Percentiles rank a stretch among this genome's conserved stretches.
These are phyloP conservation scores for Cercospora janseana DNA, from an alignment of 2,329 filamentous ascomycete genomes.

Conservation along the genomic window DNA sequence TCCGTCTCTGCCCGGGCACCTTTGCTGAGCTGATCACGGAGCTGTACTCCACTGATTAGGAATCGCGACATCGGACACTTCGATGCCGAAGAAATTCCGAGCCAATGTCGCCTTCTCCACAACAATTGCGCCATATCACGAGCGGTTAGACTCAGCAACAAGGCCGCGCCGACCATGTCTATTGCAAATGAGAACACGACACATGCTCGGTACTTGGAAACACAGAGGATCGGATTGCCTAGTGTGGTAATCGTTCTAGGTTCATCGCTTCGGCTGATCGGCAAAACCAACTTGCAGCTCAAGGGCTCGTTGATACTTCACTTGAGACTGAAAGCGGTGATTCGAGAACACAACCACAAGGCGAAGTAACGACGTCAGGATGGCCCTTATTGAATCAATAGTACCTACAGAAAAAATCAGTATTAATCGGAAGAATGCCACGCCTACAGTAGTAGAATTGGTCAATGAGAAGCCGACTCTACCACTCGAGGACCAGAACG, in stretches of 20 bases:
- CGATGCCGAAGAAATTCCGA: slow-evolving; percentile 7
- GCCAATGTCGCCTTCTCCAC: slow-evolving; percentile 9
- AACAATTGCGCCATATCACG: slow-evolving; percentile 12
- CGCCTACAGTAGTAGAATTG: slow-evolving; percentile 16
- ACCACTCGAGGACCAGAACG: slow-evolving; percentile 7
- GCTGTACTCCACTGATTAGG: too few relatives aligned
- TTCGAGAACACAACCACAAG: too few relatives aligned
- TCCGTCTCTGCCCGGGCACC: too few relatives aligned
- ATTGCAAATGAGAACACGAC: slow-evolving; percentile 1
- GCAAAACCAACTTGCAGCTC: too few relatives aligned
- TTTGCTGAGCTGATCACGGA: too few relatives aligned
- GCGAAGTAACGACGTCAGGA: too few relatives aligned
- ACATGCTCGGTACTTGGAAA: not conserved
- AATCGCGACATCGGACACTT: too few relatives aligned
- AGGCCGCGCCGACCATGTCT: not conserved
- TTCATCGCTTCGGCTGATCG: slow-evolving; percentile 19
- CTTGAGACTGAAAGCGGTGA: too few relatives aligned
- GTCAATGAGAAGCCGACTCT: slow-evolving; percentile 7
- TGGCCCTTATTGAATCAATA: slow-evolving; percentile 17
- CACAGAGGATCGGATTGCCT: not conserved
- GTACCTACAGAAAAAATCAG: not conserved
- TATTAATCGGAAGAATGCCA: not conserved
- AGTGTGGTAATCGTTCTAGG: not conserved
- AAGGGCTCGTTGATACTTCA: too few relatives aligned
- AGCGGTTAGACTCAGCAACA: not conserved